These are phyloP conservation scores for Corynespora cassiicola DNA, from an alignment of 2,329 filamentous ascomycete genomes.

Conservation along the genomic window DNA sequence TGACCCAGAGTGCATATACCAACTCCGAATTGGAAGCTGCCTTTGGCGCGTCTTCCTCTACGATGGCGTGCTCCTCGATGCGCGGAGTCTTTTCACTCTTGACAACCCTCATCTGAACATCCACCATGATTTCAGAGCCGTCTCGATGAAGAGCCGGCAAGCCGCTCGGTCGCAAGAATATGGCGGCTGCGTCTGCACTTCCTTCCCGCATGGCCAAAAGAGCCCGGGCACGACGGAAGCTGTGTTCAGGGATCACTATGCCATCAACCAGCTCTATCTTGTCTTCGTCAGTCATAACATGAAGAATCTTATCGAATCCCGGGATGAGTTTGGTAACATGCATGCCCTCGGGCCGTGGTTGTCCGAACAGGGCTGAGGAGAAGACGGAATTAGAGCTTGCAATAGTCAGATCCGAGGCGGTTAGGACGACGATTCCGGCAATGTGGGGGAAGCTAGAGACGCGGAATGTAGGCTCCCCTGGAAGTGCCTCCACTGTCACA, in stretches of 20 bases:
- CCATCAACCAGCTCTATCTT: conserved; percentile 84
- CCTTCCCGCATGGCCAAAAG: conserved; percentile 84
- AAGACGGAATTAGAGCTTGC: conserved; percentile 96
- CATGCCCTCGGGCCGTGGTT: conserved; percentile 81
- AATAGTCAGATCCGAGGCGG: conserved; percentile 78
- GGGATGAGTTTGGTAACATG: conserved; percentile 83
- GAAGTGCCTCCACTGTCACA: conserved; percentile 77
- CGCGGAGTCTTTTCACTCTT: conserved; percentile 71
- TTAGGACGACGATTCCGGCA: conserved; percentile 92
- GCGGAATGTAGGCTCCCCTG: conserved; percentile 73
- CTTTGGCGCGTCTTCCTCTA: conserved; percentile 59
- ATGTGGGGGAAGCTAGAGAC: conserved; percentile 97
- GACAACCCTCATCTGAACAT: conserved; percentile 95
- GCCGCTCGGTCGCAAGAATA: conserved; percentile 84
- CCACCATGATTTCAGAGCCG: conserved; percentile 88
- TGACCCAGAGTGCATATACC: conserved; percentile 96
- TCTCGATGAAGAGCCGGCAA: conserved; percentile 87
- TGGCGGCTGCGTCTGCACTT: conserved; percentile 73
- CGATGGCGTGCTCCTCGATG: conserved; percentile 67
- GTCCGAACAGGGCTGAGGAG: conserved; percentile 88
- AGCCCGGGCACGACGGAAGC: conserved; percentile 87
- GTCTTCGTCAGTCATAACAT: conserved; percentile 85
- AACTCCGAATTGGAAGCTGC: conserved; percentile 69
- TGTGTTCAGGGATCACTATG: conserved; percentile 96
- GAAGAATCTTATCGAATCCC: conserved; percentile 82